A percentile compares a stretch with the other conserved stretches of the same genome.
phyloP scores from a whole-genome alignment of 352 stramenopile genomes.

The Elongisporangium anandrum region DNA sequence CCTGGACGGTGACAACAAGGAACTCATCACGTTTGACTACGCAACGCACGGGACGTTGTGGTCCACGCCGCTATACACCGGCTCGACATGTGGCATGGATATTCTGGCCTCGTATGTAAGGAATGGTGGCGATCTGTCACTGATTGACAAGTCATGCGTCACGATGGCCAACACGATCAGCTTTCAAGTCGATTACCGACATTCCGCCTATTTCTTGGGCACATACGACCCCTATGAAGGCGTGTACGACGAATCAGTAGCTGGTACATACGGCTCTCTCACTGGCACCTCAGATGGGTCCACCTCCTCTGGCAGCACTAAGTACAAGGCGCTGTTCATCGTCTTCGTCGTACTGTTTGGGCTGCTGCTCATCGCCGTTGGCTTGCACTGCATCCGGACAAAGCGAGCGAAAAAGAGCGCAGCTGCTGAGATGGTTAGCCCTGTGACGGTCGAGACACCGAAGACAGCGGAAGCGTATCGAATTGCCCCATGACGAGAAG shows the following conservation, averaged over 20 bases:
- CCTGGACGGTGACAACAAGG: conserved; percentile 28
- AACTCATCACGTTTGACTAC: conserved; percentile 43
- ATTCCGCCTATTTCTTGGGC: conserved; percentile 20
- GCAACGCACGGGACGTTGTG: conserved; percentile 30
- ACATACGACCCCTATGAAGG: conserved; percentile 35
- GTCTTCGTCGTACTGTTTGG: background rate
- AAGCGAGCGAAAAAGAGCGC: background rate
- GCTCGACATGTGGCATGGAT: conserved; percentile 35
- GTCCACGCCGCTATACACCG: conserved; percentile 20
- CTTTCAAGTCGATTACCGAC: conserved; percentile 23
- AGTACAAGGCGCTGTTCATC: background rate
- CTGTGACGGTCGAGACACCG: background rate
- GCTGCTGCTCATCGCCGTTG: background rate
- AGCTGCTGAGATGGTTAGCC: background rate
- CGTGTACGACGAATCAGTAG: conserved; percentile 6
- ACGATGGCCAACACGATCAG: conserved; percentile 20
- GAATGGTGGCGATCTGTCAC: conserved; percentile 20
- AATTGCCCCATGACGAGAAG: background rate
- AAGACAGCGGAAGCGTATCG: background rate
- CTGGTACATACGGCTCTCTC: background rate
- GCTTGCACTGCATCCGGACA: background rate
- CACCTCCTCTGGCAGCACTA: background rate
- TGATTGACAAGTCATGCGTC: conserved; percentile 42
- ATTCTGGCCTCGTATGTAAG: conserved; percentile 42
- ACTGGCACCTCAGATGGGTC: background rate